A percentile compares a stretch with the other conserved stretches of the same genome.
Conservation (phyloP, 2,329 filamentous ascomycete genomes). For the Neonectria faginata region DNA sequence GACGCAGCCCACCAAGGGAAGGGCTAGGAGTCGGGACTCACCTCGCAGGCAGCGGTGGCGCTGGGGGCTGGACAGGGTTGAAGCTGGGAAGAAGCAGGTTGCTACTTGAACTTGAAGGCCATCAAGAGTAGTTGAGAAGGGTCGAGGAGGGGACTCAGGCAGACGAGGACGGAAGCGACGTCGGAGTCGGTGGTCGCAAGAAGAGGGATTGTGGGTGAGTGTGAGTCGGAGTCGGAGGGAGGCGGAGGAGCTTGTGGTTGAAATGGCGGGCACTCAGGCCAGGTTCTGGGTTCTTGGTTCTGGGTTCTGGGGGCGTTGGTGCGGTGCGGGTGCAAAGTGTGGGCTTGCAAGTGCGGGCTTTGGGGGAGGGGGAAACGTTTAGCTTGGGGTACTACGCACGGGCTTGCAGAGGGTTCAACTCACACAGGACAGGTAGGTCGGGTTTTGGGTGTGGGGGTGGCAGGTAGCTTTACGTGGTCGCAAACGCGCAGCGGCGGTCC, state of each 20-base stretch:
- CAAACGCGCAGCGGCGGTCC: conserved; percentile 13
- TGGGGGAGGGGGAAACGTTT: conserved; percentile 16
- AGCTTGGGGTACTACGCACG: conserved; percentile 27
- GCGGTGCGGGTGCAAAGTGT: conserved; percentile 28
- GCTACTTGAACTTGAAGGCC: conserved; percentile 39
- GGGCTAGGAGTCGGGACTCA: conserved; percentile 39
- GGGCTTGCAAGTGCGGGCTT: conserved; percentile 29
- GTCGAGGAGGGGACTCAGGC: background rate
- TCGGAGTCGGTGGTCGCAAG: conserved; percentile 37
- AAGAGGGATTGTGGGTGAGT: conserved; percentile 40
- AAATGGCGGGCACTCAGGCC: conserved; percentile 44
- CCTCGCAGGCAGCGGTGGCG: conserved; percentile 36
- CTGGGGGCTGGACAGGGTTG: conserved; percentile 17
- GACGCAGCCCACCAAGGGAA: conserved; percentile 32
- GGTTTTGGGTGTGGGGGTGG: conserved; percentile 18
- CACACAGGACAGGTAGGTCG: conserved; percentile 4
- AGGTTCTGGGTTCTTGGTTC: conserved; percentile 25
- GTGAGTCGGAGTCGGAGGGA: conserved; percentile 43
- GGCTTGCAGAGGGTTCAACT: conserved; percentile 4
- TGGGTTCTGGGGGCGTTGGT: conserved; percentile 11
- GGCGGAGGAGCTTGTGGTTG: conserved; percentile 42
- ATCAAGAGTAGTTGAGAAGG: conserved; percentile 34
- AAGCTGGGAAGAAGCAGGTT: conserved; percentile 15
- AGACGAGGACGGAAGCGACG: conserved; percentile 27
- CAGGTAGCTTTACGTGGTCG: conserved; percentile 16